A percentile compares a stretch with the other conserved stretches of the same genome.
These are phyloP conservation scores for Neonothopanus nambi DNA, from an alignment of 1,284 basidiomycete species.

Conservation along the genomic window DNA sequence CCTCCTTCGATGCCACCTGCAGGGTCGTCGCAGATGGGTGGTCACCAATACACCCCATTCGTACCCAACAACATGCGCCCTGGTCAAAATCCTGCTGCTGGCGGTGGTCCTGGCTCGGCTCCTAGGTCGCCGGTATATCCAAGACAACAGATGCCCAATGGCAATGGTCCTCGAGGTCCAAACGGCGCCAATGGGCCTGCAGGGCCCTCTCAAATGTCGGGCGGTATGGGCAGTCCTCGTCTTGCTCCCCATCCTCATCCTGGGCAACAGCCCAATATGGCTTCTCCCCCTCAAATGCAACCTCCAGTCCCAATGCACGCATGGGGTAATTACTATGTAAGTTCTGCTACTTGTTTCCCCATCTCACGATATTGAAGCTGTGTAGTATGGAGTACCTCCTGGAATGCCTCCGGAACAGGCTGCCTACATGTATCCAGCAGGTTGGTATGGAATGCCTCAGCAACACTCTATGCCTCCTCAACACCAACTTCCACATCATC, in stretches of 20 bases:
- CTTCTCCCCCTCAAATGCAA: constrained; percentile 37
- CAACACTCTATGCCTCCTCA: constrained; percentile 29
- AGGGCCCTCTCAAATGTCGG: constrained; percentile 44
- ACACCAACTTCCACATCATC: constrained; percentile 42
- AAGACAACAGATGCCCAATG: constrained; percentile 63
- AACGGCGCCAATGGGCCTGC: constrained; percentile 52
- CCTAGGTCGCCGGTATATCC: constrained; percentile 68
- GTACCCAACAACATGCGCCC: constrained; percentile 38
- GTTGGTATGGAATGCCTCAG: constrained; percentile 10
- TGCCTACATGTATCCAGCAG: constrained; percentile 25
- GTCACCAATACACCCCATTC: constrained; percentile 46
- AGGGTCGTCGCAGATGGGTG: constrained; percentile 41
- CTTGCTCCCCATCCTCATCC: constrained; percentile 57
- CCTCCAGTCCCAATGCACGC: constrained; percentile 19
- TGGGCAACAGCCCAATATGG: constrained; percentile 46
- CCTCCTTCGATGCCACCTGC: constrained; percentile 24
- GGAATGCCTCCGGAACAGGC: constrained; percentile 15
- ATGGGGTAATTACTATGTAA: constrained; percentile 43
- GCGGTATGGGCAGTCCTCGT: constrained; percentile 64
- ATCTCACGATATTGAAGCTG: constrained; percentile 19
- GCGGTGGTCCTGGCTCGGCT: constrained; percentile 35
- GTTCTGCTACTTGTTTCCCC: constrained; percentile 25
- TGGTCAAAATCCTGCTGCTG: constrained; percentile 21
- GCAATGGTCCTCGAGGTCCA: constrained; percentile 55
- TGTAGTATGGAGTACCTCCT: not conserved